Conservation (phyloP, 192 early-diverging fungal species). For the Lunasporangiospora selenospora region DNA sequence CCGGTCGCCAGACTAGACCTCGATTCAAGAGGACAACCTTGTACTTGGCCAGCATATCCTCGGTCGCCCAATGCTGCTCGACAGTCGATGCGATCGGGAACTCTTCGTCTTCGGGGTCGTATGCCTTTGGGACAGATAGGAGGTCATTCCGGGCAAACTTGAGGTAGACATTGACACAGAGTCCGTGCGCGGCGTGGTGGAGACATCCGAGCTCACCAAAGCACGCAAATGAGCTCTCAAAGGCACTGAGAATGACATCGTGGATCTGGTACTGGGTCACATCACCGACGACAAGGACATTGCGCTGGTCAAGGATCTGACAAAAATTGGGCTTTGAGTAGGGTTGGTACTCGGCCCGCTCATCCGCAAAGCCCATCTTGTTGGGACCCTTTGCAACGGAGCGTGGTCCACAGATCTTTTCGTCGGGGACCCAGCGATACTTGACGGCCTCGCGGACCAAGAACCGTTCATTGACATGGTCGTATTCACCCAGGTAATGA, state of each 20-base stretch:
- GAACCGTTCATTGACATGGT: constrained; percentile 19
- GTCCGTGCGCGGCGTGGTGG: constrained; percentile 35
- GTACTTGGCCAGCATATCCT: constrained; percentile 26
- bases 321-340: constrained; percentile 47
- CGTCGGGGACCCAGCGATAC: constrained; percentile 34
- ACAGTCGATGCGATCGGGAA: constrained; percentile 38
- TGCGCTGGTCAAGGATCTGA: constrained; percentile 33
- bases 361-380: constrained; percentile 25
- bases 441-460: constrained; percentile 37
- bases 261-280: constrained; percentile 59
- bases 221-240: constrained; percentile 55
- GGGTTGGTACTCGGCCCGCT: constrained; percentile 15
- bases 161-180: constrained; percentile 19
- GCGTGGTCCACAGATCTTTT: constrained; percentile 25
- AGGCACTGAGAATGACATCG: constrained; percentile 55
- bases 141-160: constrained; percentile 61
- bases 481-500: constrained; percentile 34
- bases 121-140: constrained; percentile 46
- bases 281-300: constrained; percentile 59
- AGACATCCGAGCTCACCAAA: constrained; percentile 63
- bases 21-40: constrained; percentile 54
- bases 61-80: constrained; percentile 49
- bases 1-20: constrained; percentile 48
- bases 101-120: constrained; percentile 40
- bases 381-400: constrained; percentile 11